A percentile compares a stretch with the other conserved stretches of the same genome.
Conservation (phyloP, 768 basidiomycete genomes). For the Cystofilobasidium bisporidii region DNA sequence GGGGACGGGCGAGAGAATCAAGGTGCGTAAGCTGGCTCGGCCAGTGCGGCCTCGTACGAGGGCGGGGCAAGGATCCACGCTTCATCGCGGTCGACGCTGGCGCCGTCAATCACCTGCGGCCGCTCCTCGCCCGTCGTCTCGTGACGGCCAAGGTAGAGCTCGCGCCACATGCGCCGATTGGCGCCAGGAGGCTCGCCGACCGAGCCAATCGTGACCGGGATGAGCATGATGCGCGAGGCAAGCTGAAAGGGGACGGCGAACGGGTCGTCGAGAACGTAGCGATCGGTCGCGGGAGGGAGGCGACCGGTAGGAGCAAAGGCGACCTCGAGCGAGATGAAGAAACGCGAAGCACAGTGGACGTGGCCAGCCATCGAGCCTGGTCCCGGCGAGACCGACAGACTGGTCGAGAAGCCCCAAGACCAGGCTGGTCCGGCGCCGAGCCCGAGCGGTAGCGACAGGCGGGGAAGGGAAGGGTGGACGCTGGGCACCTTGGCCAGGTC, state of each 20-base stretch:
- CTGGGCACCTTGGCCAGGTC: conserved; percentile 12
- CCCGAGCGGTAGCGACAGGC: conserved; percentile 17
- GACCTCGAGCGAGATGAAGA: conserved; percentile 27
- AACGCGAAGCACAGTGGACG: conserved; percentile 22
- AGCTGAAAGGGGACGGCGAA: neutral
- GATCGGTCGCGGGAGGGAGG: neutral
- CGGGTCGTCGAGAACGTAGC: conserved; percentile 5
- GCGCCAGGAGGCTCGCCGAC: conserved; percentile 27
- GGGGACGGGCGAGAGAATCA: neutral
- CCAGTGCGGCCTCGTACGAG: conserved; percentile 13
- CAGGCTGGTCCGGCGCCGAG: conserved; percentile 6
- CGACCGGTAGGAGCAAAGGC: conserved; percentile 16
- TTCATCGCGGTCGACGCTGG: conserved; percentile 13
- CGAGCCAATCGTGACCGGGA: conserved; percentile 25
- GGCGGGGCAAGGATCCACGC: conserved; percentile 25
- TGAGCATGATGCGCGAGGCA: neutral
- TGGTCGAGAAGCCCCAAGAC: conserved; percentile 24
- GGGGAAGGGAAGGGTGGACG: conserved; percentile 11
- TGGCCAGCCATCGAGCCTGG: neutral
- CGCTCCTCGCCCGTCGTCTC: conserved; percentile 16
- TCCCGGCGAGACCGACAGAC: conserved; percentile 24
- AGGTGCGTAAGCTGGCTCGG: conserved; percentile 4
- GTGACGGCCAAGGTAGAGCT: conserved; percentile 23
- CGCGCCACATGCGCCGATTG: conserved; percentile 24
- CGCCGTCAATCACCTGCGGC: conserved; percentile 14